Evolutionary conservation across 2,329 filamentous ascomycete genomes (phyloP), one percentile per base, ranked within the genome.

Genomic region (Botryosphaeria agaves): DNA sequence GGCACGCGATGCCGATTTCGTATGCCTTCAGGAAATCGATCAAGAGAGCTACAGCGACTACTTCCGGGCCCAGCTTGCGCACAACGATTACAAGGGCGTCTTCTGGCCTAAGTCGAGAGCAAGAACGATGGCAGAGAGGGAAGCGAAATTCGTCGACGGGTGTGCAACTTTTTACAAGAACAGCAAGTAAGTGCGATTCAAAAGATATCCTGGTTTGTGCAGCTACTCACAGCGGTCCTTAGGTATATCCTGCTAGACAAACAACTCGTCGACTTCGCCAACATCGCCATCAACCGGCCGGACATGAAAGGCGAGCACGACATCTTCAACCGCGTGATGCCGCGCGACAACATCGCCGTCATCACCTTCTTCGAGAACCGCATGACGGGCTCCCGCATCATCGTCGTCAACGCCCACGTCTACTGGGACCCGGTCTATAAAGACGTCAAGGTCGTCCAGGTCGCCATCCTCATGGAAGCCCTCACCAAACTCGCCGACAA

Each of bases 291-390:
- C 55, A 89, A 91, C 49, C 69, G 89, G 40, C 82, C 85, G 3
- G 89, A 95, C 50, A 93, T 94, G 72, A 95, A 95, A 59, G 82
- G 85, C 33, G 83, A 92, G 46, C 82, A 92, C 48, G 89, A 98
- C 46, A 87, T 95, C 34, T 95, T 93, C 66, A 98, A 98, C 52
- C 79, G 89, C 17, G 79, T 98, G 36, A 95, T 94, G 89, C 85
- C 87, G 36, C 83, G 89, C 57, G 89, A 98, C 62, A 87, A 95
- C 50, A 93, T 98, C 52, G 89, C 80, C 11, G 77, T 93, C 28
- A 72, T 93, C 28, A 74, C 79, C 33, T 92, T 95, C 61, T 72
- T 98, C 38, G 89, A 98, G 55, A 94, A 92, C 45, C 73, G 87
- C 21, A 61, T 71, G 36, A 94, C 87, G 0, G 89, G 89, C n/a